Evolutionary conservation across 768 basidiomycete genomes (phyloP), one percentile per base, ranked within the genome.

Genomic region (Dentipellis sp.): DNA sequence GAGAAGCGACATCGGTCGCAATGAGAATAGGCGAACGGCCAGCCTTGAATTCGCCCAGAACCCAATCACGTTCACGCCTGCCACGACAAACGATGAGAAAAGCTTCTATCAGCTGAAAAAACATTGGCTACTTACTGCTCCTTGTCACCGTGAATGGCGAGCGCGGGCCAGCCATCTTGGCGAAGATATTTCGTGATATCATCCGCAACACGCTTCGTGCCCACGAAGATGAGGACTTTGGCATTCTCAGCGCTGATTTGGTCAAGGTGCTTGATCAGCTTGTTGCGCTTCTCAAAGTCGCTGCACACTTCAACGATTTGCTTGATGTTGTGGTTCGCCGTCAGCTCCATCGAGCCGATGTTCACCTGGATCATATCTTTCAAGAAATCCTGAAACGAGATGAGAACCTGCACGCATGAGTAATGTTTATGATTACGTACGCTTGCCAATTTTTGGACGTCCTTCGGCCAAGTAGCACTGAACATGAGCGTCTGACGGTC

Each of bases 401-500:
- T 54, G n/a, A 48, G 54, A 56, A 10, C 35, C 19, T 22, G 29
- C 10, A 8, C 3, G 47, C 2, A 36, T 11, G 45, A 52, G 47
- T 2, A 2, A 11, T 58, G 11, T 19, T 10, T n/a, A 19, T 14
- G 10, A 67, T 12, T 16, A 10, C 73, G 52, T 64, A 91, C 90
- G 68, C 84, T 89, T 16, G 97, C 97, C 59, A 99, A 82, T 65
- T 94, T 92, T 74, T 99, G 97, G 3, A 99, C 97, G 66, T 99
- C 97, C 73, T 97, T 98, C 12, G 97, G 97, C 97, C 97, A 99
- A 7, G 97, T 99, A 11, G 97, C 97, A 54, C 93, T 97, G 78
- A 99, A 99, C 86, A 99, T 97, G 62, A 98, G 80, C 1, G 97
- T 99, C 68, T 99, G 97, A 65, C 97, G 83, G 75, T 99, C 97